Evolutionary conservation across 2,329 filamentous ascomycete species (phyloP).

Genomic region (Ceratocystis huliohia): DNA sequence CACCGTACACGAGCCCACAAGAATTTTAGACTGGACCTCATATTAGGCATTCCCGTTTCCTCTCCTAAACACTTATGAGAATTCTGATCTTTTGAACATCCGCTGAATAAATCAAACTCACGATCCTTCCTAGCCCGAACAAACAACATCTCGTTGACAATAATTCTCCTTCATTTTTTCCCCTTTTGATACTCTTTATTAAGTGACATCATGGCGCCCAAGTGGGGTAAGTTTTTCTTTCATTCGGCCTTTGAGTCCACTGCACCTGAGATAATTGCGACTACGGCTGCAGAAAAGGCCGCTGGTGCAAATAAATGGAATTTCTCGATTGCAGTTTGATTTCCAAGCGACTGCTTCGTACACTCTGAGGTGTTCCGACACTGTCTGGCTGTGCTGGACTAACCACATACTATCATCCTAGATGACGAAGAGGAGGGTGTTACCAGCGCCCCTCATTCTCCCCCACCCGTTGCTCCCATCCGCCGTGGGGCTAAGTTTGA

Average conservation of each 20-base stretch:
- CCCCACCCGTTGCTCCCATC: conserved; percentile 28
- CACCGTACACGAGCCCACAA: conserved; percentile 11
- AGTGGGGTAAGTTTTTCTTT: conserved; percentile 31
- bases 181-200: not conserved
- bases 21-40: conserved; percentile 12
- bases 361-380: not conserved
- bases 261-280: conserved; percentile 14
- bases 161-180: not conserved
- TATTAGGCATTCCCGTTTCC: not conserved
- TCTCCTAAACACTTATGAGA: not conserved
- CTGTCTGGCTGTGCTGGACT: not conserved
- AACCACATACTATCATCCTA: conserved; percentile 20
- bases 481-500: conserved; percentile 56
- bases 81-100: not conserved
- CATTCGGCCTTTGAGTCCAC: conserved; percentile 9
- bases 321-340: not conserved
- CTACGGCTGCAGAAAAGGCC: not conserved
- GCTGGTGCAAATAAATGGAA: not conserved
- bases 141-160: not conserved
- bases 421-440: conserved; percentile 33
- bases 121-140: not conserved
- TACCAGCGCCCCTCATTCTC: conserved; percentile 28
- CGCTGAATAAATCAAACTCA: not conserved
- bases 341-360: not conserved
- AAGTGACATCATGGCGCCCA: conserved; percentile 33